Base-by-base conservation (phyloP, 2,329 filamentous ascomycete genomes). In the Myriosclerotinia curreyana region DNA sequence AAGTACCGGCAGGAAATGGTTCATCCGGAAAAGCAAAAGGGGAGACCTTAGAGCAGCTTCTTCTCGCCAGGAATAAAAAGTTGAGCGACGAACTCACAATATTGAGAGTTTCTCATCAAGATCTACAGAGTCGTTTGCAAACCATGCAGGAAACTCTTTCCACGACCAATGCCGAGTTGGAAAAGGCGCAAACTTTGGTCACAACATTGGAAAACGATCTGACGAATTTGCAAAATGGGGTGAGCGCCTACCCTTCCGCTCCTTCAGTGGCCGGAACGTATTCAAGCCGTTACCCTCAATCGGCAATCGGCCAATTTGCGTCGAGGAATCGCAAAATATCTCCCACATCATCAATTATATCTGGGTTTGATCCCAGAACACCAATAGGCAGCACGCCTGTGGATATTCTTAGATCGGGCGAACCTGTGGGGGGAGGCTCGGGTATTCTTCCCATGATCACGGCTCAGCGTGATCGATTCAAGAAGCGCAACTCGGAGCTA, bases 391-490 rank as follows among this genome's bases (percentile, higher is more conserved):
- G 68, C 7, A 74, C 78, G 46, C 81, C 80, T 17, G 78, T 88
- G 69, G 85, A 87, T 48, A 78, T 83, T 8, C 78, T 88, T 31
- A 82, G 85, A 67, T 72, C 73, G 40, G 83, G 82, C 2, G 90
- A 92, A 54, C 81, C 87, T 11, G 82, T 88, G 63, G 90, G 89
- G 40, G 82, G 90, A 62, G 91, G 91, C 2, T 91, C 91, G 0
- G 92, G 93, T 15, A 97, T 99, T 68, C 80, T 99, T 31, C 96
- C 95, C 42, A 99, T 99, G 96, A 90, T 99, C 60, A 96, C 95
- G 42, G 95, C 96, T 1, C 96, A 99, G 78, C 89, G 95, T 67
- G 95, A 99, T 77, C 91, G 95, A 60, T 99, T 98, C 84, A 98
- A 97, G 82, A 92, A 96, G 80, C 91, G 93, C 74, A 98, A 96